A percentile compares a stretch with the other conserved stretches of the same genome.
These are phyloP conservation scores for Pogostemon cablin DNA, from an alignment of 257 asterid species.

Conservation along the genomic window DNA sequence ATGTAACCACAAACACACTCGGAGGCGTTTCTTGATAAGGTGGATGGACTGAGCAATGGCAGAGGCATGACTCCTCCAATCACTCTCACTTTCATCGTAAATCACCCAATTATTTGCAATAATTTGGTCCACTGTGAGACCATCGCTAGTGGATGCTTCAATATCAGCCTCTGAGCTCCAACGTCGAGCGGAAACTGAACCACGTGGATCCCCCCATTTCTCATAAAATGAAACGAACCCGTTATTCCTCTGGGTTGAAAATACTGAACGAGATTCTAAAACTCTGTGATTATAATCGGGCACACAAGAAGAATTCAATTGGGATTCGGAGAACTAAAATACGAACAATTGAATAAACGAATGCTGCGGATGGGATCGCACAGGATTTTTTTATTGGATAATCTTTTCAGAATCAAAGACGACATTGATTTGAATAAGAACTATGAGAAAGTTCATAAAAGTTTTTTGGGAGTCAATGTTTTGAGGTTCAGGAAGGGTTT, in stretches of 20 bases:
- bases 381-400: slow-evolving; percentile 35
- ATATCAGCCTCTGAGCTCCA: slow-evolving; percentile 56
- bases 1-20: slow-evolving; percentile 38
- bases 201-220: slow-evolving; percentile 35
- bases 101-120: slow-evolving; percentile 76
- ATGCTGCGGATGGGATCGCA: slow-evolving; percentile 31
- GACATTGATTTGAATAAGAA: slow-evolving; percentile 42
- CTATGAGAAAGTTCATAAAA: slow-evolving; percentile 26
- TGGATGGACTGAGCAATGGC: slow-evolving; percentile 85
- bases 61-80: slow-evolving; percentile 93
- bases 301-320: slow-evolving; percentile 30
- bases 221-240: slow-evolving; percentile 34
- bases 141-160: slow-evolving; percentile 74
- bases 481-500: slow-evolving; percentile 41
- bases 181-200: slow-evolving; percentile 38
- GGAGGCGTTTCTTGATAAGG: slow-evolving; percentile 85
- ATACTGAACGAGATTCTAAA: slow-evolving; percentile 34
- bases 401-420: slow-evolving; percentile 46
- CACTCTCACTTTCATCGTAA: slow-evolving; percentile 70
- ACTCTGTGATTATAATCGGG: slow-evolving; percentile 23
- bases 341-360: slow-evolving; percentile 29
- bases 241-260: slow-evolving; percentile 19
- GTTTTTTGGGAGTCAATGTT: neutral
- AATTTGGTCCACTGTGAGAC: slow-evolving; percentile 80
- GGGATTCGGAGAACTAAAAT: slow-evolving; percentile 41